phyloP scores from a whole-genome alignment of 495 filamentous ascomycete genomes.

The Friedmanniomyces simplex region DNA sequence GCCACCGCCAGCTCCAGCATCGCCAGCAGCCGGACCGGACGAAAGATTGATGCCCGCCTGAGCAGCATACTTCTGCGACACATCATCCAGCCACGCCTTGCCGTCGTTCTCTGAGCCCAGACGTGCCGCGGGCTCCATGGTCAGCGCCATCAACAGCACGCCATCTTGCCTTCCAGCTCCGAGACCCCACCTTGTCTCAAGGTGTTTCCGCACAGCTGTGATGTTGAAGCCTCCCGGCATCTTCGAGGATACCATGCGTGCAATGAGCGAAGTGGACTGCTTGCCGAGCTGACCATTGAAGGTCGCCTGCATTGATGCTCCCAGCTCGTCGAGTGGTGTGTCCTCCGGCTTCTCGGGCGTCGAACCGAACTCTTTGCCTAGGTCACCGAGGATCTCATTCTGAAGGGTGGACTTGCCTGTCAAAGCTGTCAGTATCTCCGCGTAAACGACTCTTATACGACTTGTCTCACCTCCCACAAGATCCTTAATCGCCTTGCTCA shows the following conservation, averaged over 20 bases:
- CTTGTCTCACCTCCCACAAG: conserved; percentile 77
- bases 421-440: conserved; percentile 8
- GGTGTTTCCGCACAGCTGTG: conserved; percentile 82
- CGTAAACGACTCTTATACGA: conserved; percentile 7
- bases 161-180: conserved; percentile 83
- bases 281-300: conserved; percentile 98
- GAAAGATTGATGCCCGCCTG: conserved; percentile 78
- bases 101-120: conserved; percentile 82
- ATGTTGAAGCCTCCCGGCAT: conserved; percentile 99
- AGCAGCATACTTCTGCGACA: conserved; percentile 79
- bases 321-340: conserved; percentile 87
- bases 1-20: conserved; percentile 57
- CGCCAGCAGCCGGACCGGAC: conserved; percentile 62
- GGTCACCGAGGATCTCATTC: conserved; percentile 88
- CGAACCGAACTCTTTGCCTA: conserved; percentile 97
- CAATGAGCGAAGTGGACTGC: conserved; percentile 87
- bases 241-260: conserved; percentile 91
- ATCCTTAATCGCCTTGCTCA: conserved; percentile 98
- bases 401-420: conserved; percentile 94
- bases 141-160: conserved; percentile 76
- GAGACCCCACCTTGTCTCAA: conserved; percentile 90
- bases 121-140: conserved; percentile 81
- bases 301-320: conserved; percentile 90
- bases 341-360: conserved; percentile 99
- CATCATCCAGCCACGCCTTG: conserved; percentile 80